Evolutionary conservation across 2,329 filamentous ascomycete genomes (phyloP), one percentile per base, ranked within the genome.

Genomic region (Botryosphaeria dothidea): DNA sequence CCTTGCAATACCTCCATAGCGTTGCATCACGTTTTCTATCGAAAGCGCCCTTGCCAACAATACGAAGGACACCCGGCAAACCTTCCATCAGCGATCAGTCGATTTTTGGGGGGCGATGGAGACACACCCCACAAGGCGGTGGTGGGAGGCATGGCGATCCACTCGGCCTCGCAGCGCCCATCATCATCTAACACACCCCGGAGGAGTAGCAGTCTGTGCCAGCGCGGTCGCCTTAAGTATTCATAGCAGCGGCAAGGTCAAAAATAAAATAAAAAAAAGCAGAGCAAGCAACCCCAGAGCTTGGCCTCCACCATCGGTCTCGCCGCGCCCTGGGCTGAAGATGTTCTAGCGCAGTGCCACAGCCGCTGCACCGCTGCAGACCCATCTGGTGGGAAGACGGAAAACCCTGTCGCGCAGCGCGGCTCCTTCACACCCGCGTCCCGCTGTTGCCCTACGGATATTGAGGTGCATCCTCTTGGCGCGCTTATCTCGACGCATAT

Each of bases 401-500:
- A 21, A 5, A 60, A 60, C 56, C 56, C 56, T 60, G 56, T 43
- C 54, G n/a, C 6, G 36, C 51, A 3, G 51, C 46, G 46, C n/a
- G n/a, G 43, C 46, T 27, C 46, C 25, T 49, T 17, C 23, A 27
- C 29, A 34, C 29, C 27, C 27, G 23, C 31, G 13, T 31, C 23
- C 54, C 17, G 15, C 6, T 15, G 11, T 25, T 31, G 56, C 56
- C 56, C 19, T 60, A 60, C 27, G 56, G 25, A 60, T 60, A 60
- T 60, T 60, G 27, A 31, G 38, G 25, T 60, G 56, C 56, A 45
- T 58, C 38, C 25, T 23, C 56, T 60, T 60, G 56, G 56, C 41
- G 56, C 41, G 56, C 56, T 60, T 60, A 60, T 60, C 56, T 46
- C 38, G 56, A 60, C 56, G 38, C 56, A 60, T 60, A 60, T 31